Base-by-base conservation (phyloP, 2,329 filamentous ascomycete species). In the Pseudogymnoascus destructans region DNA sequence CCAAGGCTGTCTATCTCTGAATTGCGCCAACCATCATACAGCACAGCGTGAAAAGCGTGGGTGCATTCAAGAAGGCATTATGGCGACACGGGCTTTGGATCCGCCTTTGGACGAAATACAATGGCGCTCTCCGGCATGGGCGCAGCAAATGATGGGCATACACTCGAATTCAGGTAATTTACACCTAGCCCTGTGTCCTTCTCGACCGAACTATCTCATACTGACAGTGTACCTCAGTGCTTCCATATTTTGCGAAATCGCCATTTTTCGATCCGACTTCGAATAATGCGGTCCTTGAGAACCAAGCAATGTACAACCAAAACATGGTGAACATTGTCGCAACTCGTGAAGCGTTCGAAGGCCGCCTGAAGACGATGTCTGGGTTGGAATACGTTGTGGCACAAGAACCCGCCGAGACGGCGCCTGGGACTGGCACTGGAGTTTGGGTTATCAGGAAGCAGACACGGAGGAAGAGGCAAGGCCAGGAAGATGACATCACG, bases 371-470 rank as follows among this genome's bases (percentile, higher is more conserved):
- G 63, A 80, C 78, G 59, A 86, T 86, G 82, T 77, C 78, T 1
- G 83, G 83, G 2, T 73, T 85, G 54, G 83, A 86, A 71, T 86
- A 82, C 67, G 75, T 84, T 56, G 81, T 86, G 57, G 80, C 80
- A 35, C 79, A 85, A 66, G 80, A 83, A 63, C 82, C 81, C 0
- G 80, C 80, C 25, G 81, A 85, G 69, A 81, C 77, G 65, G 79
- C 75, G 0, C 80, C 80, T 0, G 80, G 80, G n/a, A 73, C 72
- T 35, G 77, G 77, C 19, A 85, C 82, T 0, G 82, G 82, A 25
- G 81, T 86, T 7, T 86, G 82, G 82, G 79, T 85, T 25, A 84
- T 86, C 64, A 78, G 81, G 66, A 86, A 86, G 73, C 83, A 86
- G 70, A 81, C 77, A 23, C 73, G 83, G 55, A 75, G 78, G 61